Conservation (phyloP, 257 asterid species). For the Lavandula angustifolia region DNA sequence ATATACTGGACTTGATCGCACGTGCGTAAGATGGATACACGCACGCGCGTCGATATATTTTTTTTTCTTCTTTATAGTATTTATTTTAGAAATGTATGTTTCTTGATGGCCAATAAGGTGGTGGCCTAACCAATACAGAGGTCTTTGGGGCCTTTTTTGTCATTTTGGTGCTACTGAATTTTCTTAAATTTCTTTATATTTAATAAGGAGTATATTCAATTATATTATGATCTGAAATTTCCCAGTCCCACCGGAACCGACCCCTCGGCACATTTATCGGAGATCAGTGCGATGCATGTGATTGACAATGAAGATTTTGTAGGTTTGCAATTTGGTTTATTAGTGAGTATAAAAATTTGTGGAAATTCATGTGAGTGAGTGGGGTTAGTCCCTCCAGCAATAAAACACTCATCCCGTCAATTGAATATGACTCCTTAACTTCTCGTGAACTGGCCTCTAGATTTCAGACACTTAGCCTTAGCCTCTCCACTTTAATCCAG, state of each 20-base stretch:
- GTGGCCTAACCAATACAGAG: slow-evolving; percentile 60
- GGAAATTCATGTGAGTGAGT: slow-evolving; percentile 28
- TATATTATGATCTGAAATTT: neutral
- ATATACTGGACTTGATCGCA: slow-evolving; percentile 48
- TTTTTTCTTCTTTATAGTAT: slow-evolving; percentile 13
- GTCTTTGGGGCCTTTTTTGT: slow-evolving; percentile 84
- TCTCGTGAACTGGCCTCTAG: slow-evolving; percentile 36
- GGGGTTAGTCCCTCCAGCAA: slow-evolving; percentile 47
- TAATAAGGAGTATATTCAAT: slow-evolving; percentile 44
- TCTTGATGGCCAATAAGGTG: slow-evolving; percentile 45
- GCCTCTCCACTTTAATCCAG: neutral
- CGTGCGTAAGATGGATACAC: slow-evolving; percentile 50
- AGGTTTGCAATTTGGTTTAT: slow-evolving; percentile 76
- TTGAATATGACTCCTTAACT: slow-evolving; percentile 48
- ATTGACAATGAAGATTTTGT: slow-evolving; percentile 72
- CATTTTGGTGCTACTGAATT: neutral
- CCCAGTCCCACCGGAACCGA: too few species aligned
- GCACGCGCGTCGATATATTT: slow-evolving; percentile 45
- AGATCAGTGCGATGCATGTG: slow-evolving; percentile 70
- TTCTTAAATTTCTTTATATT: neutral
- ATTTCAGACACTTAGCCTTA: slow-evolving; percentile 41
- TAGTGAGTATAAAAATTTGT: slow-evolving; percentile 23
- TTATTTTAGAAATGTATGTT: slow-evolving; percentile 32
- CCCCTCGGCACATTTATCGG: slow-evolving; percentile 26
- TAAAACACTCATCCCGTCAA: slow-evolving; percentile 43